These are phyloP conservation scores for Fusarium concolor DNA, from an alignment of 2,329 filamentous ascomycete species.

Conservation along the genomic window DNA sequence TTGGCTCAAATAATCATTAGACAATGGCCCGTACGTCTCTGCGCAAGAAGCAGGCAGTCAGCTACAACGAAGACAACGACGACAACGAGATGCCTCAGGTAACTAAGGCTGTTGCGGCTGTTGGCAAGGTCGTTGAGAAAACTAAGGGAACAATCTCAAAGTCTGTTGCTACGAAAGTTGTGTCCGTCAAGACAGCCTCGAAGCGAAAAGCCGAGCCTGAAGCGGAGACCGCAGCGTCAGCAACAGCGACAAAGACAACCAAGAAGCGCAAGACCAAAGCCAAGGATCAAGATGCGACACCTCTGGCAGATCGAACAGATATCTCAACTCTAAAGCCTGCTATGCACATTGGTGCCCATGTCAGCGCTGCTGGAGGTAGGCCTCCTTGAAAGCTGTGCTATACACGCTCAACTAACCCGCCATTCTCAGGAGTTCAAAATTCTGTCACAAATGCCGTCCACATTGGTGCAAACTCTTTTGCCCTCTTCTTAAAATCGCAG, in stretches of 20 bases:
- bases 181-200: constrained; percentile 38
- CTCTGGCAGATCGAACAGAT: constrained; percentile 76
- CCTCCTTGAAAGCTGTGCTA: constrained; percentile 14
- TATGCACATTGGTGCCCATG: constrained; percentile 92
- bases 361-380: constrained; percentile 86
- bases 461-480: constrained; percentile 92
- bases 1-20: background rate
- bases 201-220: constrained; percentile 51
- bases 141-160: constrained; percentile 44
- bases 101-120: constrained; percentile 30
- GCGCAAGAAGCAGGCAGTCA: constrained; percentile 49
- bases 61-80: constrained; percentile 49
- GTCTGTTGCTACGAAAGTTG: constrained; percentile 38
- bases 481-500: constrained; percentile 95
- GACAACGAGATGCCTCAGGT: constrained; percentile 31
- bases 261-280: constrained; percentile 60
- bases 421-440: constrained; percentile 81
- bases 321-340: constrained; percentile 70
- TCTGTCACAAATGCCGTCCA: constrained; percentile 80
- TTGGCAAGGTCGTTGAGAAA: constrained; percentile 46
- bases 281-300: constrained; percentile 62
- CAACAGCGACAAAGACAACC: constrained; percentile 40
- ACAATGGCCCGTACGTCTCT: constrained; percentile 52
- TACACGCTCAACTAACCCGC: background rate
- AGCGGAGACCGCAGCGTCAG: constrained; percentile 35